A percentile compares a stretch with the other conserved stretches of the same genome.
Conservation (phyloP, 768 basidiomycete species). For the Tylopilus sp. region DNA sequence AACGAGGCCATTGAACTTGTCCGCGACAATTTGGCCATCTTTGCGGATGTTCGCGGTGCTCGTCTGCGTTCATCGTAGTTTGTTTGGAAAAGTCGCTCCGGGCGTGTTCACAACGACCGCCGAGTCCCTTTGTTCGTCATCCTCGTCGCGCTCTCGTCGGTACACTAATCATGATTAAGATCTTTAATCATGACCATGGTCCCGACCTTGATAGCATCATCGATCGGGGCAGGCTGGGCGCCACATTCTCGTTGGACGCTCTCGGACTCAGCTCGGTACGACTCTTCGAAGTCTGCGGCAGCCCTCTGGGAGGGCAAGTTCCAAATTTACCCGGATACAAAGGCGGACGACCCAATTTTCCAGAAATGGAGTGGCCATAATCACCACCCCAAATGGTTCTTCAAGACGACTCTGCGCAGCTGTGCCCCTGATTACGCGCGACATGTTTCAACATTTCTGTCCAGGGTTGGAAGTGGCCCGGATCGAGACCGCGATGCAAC, state of each 20-base stretch:
- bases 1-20: constrained; percentile 77
- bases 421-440: too few relatives aligned
- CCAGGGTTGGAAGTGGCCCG: too few relatives aligned
- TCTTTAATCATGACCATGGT: constrained; percentile 76
- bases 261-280: constrained; percentile 70
- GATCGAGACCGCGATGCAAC: too few relatives aligned
- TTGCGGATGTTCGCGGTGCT: constrained; percentile 83
- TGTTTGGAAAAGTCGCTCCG: constrained; percentile 73
- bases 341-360: constrained; percentile 55
- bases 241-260: constrained; percentile 55
- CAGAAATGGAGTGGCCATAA: constrained; percentile 29
- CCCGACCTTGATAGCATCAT: constrained; percentile 69
- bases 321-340: constrained; percentile 85
- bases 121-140: constrained; percentile 46
- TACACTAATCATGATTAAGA: constrained; percentile 40
- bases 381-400: too few relatives aligned
- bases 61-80: constrained; percentile 82
- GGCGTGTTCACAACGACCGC: constrained; percentile 50
- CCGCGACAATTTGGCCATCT: constrained; percentile 82
- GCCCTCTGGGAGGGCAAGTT: constrained; percentile 83
- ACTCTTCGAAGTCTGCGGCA: constrained; percentile 78
- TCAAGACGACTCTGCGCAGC: too few relatives aligned
- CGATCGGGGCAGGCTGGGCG: constrained; percentile 64
- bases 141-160: constrained; percentile 11
- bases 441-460: too few relatives aligned